Percentiles rank a stretch among this genome's conserved stretches.
Evolutionary conservation across 148 eudicot species (phyloP).

Genomic region (Silene conica): DNA sequence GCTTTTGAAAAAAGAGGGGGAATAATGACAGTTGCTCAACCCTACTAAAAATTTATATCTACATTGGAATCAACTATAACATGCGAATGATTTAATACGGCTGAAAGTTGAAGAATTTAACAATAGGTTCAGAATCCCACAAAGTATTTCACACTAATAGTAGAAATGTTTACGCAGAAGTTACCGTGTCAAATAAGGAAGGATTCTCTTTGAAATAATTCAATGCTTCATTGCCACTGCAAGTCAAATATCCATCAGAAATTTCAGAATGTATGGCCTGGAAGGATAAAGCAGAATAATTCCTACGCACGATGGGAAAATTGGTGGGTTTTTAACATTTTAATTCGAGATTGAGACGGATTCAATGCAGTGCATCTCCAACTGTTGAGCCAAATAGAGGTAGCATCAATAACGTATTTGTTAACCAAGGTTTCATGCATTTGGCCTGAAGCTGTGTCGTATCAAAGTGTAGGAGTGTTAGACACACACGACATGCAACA

Average conservation of each 20-base stretch:
- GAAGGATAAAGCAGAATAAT: background rate
- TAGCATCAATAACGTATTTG: no score
- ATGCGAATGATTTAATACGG: background rate
- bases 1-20: background rate
- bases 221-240: constrained; percentile 84
- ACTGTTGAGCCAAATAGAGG: background rate
- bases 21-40: background rate
- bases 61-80: background rate
- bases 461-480: background rate
- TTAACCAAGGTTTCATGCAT: background rate
- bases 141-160: background rate
- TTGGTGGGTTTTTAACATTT: background rate
- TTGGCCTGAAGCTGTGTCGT: background rate
- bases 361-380: background rate
- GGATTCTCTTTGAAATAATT: constrained; percentile 79
- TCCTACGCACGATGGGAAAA: background rate
- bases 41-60: background rate
- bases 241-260: constrained; percentile 12
- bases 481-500: background rate
- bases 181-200: constrained; percentile 65
- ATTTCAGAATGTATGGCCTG: background rate
- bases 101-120: background rate
- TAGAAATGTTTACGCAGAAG: constrained; percentile 9
- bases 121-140: background rate
- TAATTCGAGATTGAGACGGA: background rate